Conservation (phyloP, 805 yeast species). For the Schizosaccharomyces japonicus region DNA sequence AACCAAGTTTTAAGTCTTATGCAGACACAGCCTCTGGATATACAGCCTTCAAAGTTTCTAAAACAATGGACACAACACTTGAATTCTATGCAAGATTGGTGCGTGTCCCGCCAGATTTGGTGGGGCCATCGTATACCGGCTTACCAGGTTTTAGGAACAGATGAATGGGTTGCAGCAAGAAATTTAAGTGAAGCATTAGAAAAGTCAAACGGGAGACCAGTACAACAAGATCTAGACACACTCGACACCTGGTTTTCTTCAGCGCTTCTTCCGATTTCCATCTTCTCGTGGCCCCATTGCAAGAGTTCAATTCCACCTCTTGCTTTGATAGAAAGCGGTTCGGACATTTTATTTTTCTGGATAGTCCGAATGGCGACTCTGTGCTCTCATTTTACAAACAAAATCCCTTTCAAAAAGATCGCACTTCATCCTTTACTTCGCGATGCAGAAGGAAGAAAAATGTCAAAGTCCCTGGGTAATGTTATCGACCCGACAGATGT, state of each 20-base stretch:
- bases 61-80: constrained; percentile 87
- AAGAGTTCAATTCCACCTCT: constrained; percentile 50
- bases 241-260: constrained; percentile 97
- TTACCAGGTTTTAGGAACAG: constrained; percentile 55
- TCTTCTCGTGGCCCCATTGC: constrained; percentile 80
- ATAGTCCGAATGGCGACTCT: constrained; percentile 86
- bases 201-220: constrained; percentile 39
- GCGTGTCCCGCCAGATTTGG: constrained; percentile 84
- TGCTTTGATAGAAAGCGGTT: constrained; percentile 88
- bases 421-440: constrained; percentile 95
- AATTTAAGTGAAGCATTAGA: constrained; percentile 54
- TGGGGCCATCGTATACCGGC: constrained; percentile 98
- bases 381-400: constrained; percentile 71
- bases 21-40: not conserved
- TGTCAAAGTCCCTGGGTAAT: constrained; percentile 94
- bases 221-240: constrained; percentile 96
- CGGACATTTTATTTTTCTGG: constrained; percentile 99
- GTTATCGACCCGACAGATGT: constrained; percentile 92
- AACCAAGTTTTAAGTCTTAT: not conserved
- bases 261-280: constrained; percentile 92
- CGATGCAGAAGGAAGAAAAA: constrained; percentile 96
- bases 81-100: constrained; percentile 94
- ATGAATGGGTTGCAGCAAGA: constrained; percentile 83
- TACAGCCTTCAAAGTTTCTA: constrained; percentile 63
- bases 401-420: constrained; percentile 82